Evolutionary conservation across 345 rosid genomes (phyloP).

Genomic region (Rhodamnia argentea): DNA sequence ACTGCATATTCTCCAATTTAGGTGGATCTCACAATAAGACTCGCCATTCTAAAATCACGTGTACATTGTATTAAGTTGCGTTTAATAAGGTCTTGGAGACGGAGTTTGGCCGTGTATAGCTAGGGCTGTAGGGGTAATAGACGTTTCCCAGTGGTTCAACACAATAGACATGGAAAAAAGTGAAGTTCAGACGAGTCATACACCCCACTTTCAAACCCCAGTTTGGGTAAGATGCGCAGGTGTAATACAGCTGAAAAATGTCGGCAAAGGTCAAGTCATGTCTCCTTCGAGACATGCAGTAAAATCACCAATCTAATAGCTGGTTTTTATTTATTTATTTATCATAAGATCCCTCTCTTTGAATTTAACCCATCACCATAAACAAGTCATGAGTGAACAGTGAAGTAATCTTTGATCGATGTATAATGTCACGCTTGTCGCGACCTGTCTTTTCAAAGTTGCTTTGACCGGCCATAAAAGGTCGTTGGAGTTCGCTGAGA

Average conservation of each 20-base stretch:
- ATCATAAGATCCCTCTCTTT: neutral
- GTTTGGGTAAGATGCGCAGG: neutral
- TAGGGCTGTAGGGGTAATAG: neutral
- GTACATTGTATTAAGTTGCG: neutral
- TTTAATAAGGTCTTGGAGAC: neutral
- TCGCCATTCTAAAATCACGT: neutral
- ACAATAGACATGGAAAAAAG: neutral
- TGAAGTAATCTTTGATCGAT: neutral
- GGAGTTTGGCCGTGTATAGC: neutral
- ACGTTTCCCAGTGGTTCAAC: neutral
- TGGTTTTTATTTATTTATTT: neutral
- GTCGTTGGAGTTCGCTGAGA: neutral
- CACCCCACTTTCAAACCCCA: neutral
- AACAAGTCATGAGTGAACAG: neutral
- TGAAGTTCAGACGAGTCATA: neutral
- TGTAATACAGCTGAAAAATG: neutral
- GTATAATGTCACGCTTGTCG: neutral
- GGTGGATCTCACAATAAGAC: neutral
- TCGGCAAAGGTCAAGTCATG: neutral
- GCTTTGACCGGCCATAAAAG: neutral
- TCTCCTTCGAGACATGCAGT: neutral
- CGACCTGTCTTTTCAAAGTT: neutral
- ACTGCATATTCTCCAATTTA: neutral
- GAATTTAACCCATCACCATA: neutral
- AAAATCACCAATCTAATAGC: neutral